These are phyloP conservation scores for Lasiodiplodia citricola DNA, from an alignment of 2,329 filamentous ascomycete species.

Conservation along the genomic window DNA sequence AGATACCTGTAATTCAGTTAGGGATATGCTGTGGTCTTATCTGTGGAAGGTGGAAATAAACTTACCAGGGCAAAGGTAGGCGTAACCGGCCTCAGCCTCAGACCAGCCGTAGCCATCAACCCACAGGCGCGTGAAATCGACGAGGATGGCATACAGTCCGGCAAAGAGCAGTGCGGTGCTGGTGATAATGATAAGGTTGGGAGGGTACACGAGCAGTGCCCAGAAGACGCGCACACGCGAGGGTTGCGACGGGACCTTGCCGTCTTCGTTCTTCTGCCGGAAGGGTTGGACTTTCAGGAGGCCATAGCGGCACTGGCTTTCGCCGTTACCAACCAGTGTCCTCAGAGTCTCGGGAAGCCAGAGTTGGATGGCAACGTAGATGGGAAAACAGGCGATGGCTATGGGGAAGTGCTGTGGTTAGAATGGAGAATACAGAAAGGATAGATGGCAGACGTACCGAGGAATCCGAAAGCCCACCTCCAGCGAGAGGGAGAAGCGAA, in stretches of 20 bases:
- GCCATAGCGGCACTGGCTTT: conserved; percentile 6
- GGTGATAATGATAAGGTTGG: conserved; percentile 38
- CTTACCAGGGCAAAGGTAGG: conserved; percentile 41
- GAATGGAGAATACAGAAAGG: not conserved
- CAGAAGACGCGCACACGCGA: conserved; percentile 2
- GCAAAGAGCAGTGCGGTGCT: conserved; percentile 38
- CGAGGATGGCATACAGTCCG: conserved; percentile 37
- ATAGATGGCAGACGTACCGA: conserved; percentile 28
- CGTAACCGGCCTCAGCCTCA: conserved; percentile 41
- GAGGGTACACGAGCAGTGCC: conserved; percentile 35
- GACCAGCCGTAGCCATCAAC: conserved; percentile 44
- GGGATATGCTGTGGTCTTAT: not conserved
- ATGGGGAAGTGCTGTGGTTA: not conserved
- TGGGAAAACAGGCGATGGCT: conserved; percentile 35
- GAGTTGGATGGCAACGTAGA: conserved; percentile 41
- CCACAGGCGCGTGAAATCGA: conserved; percentile 32
- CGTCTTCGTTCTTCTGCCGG: not conserved
- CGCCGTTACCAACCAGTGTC: conserved; percentile 52
- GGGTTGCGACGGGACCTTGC: not conserved
- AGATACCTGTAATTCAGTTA: conserved; percentile 29
- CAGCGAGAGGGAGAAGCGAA: conserved; percentile 44
- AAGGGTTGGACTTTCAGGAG: conserved; percentile 16
- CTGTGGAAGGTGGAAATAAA: no score
- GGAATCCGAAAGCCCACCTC: conserved; percentile 54
- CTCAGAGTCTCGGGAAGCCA: conserved; percentile 55